phyloP scores from a whole-genome alignment of 2,329 filamentous ascomycete species.

The Grosmannia serpens region DNA sequence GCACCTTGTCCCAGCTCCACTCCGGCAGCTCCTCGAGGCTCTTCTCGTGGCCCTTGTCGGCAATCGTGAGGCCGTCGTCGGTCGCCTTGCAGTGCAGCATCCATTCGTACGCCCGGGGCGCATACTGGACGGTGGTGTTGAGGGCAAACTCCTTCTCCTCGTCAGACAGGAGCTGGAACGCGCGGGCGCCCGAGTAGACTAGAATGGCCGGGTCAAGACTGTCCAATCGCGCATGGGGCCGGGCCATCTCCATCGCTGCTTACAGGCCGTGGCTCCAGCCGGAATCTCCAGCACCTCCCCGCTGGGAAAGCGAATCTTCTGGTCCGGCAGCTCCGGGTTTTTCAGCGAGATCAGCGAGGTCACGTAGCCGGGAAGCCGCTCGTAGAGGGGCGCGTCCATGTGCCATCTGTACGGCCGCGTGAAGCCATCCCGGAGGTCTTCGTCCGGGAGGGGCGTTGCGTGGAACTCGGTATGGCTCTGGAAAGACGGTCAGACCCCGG shows the following conservation, averaged over 20 bases:
- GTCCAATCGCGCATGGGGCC: too few relatives aligned
- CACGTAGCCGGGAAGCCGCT: constrained; percentile 1
- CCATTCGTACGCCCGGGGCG: constrained; percentile 2
- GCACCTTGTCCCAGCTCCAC: constrained; percentile 6
- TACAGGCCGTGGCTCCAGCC: too few relatives aligned
- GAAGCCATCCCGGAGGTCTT: neutral
- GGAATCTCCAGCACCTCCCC: too few relatives aligned
- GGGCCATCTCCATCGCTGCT: too few relatives aligned
- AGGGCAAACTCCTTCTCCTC: constrained; percentile 4
- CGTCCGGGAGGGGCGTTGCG: neutral
- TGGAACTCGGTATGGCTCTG: constrained; percentile 4
- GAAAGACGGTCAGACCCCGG: too few relatives aligned
- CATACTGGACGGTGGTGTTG: constrained; percentile 2
- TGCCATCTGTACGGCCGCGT: constrained; percentile 5
- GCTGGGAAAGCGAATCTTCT: constrained; percentile 1
- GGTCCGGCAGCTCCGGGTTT: constrained; percentile 1
- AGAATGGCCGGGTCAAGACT: too few relatives aligned
- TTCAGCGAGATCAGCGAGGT: constrained; percentile 2
- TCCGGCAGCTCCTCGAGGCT: neutral
- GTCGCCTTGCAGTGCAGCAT: constrained; percentile 4
- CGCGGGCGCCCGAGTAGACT: constrained; percentile 2
- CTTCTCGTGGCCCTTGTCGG: neutral
- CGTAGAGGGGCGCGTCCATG: constrained; percentile 3
- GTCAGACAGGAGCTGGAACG: neutral
- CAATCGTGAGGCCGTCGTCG: constrained; percentile 3